Base-by-base conservation (phyloP, 2,329 filamentous ascomycete species). In the Canariomyces notabilis region DNA sequence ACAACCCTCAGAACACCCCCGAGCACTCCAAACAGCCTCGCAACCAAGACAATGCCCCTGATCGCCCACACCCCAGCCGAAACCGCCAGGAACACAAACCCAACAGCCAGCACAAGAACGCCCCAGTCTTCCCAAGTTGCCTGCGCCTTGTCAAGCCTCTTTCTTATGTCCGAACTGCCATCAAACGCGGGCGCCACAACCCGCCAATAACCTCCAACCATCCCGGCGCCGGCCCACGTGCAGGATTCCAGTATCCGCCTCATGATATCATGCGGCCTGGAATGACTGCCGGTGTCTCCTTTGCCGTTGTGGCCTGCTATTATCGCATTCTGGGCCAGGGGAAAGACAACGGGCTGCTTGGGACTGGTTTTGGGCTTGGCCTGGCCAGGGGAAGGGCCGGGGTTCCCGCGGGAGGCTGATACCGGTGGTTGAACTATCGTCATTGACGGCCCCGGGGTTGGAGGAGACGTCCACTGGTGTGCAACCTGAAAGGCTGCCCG, bases 161-260 rank as follows among this genome's bases (percentile, higher is more conserved):
- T 43, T 21, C 68, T 66, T 44, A 66, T 59, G 23, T 61, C 56
- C 21, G 69, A 72, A 2, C 59, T 52, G 6, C 54, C 51, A 54
- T 69, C 57, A 47, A 73, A 68, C 11, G 71, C 66, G 2, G 69
- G 69, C 39, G 55, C 55, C 14, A 72, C 61, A 11, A 64, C 49
- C 33, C 44, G 48, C 66, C 61, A 69, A 56, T 69, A 72, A 21
- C 39, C 50, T 19, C 34, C 19, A 32, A 48, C 36, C 19, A 52
- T 19, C 32, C 34, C 18, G 34, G 40, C 20, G 9, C 29, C 44
- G 19, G 18, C 37, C 34, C 42, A 37, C 19, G 8, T n/a, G 29
- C 35, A 43, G 6, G 12, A 23, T 22, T 16, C 32, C 14, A 43
- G 32, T 31, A 26, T 19, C 23, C 31, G 33, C 37, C 19, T 37